Evolutionary conservation across 2,329 filamentous ascomycete genomes (phyloP).

Genomic region (Aureobasidium namibiae): DNA sequence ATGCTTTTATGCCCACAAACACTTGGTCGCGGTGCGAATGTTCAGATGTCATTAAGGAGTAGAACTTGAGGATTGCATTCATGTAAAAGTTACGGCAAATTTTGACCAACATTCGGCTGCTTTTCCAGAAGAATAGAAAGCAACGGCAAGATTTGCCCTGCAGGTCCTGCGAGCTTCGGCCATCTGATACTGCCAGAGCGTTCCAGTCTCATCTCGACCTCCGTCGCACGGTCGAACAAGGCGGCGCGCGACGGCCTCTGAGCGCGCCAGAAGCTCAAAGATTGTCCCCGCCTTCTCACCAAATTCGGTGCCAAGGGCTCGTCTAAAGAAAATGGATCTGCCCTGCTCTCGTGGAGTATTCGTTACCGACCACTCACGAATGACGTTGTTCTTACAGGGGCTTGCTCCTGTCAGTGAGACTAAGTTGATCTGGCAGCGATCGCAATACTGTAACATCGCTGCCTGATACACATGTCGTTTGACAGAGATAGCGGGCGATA

Average conservation of each 20-base stretch:
- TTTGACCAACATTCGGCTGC: not conserved
- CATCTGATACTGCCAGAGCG: constrained; percentile 6
- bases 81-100: not conserved
- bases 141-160: not conserved
- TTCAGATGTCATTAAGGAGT: not conserved
- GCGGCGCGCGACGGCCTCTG: not conserved
- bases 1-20: not conserved
- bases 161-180: not conserved
- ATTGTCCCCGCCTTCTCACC: not conserved
- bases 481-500: not conserved
- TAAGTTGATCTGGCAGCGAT: not conserved
- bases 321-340: not conserved
- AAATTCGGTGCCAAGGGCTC: not conserved
- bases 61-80: not conserved
- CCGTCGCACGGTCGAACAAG: not conserved
- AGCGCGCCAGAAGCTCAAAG: not conserved
- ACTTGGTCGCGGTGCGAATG: not conserved
- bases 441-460: not conserved
- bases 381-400: not conserved
- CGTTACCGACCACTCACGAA: not conserved
- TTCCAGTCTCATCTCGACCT: constrained; percentile 11
- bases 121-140: not conserved
- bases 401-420: too few species aligned
- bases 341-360: not conserved
- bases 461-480: not conserved